A percentile compares a stretch with the other conserved stretches of the same genome.
Evolutionary conservation across 2,329 filamentous ascomycete species (phyloP).

Genomic region (Emergomyces pasteurianus): DNA sequence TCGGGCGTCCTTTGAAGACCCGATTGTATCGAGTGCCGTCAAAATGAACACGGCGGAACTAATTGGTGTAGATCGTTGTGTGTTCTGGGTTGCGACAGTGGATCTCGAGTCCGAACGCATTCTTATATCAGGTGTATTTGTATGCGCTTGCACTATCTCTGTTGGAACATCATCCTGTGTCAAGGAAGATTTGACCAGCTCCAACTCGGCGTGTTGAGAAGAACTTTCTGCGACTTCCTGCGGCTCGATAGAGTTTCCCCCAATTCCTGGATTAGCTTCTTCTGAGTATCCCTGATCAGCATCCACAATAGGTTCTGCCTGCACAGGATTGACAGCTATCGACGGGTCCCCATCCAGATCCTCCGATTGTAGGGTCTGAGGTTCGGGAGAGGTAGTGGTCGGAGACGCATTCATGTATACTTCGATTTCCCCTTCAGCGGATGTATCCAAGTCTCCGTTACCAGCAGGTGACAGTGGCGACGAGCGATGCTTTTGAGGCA

Average conservation of each 20-base stretch:
- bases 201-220: background rate
- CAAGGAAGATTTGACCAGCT: background rate
- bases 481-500: background rate
- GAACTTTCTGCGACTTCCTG: background rate
- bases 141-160: background rate
- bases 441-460: background rate
- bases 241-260: background rate
- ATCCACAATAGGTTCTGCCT: background rate
- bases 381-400: background rate
- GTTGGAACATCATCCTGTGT: background rate
- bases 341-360: background rate
- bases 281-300: background rate
- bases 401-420: background rate
- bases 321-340: background rate
- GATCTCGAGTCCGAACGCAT: conserved; percentile 49
- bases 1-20: conserved; percentile 78
- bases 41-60: conserved; percentile 95
- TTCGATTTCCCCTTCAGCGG: background rate
- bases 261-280: conserved; percentile 1
- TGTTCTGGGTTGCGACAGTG: conserved; percentile 41
- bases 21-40: conserved; percentile 84
- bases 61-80: conserved; percentile 52
- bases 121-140: conserved; percentile 4
- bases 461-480: background rate
- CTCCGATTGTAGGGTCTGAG: background rate